Percentiles rank a stretch among this genome's conserved stretches.
Evolutionary conservation across 2,329 filamentous ascomycete genomes (phyloP).

Genomic region (Fusarium clavum): DNA sequence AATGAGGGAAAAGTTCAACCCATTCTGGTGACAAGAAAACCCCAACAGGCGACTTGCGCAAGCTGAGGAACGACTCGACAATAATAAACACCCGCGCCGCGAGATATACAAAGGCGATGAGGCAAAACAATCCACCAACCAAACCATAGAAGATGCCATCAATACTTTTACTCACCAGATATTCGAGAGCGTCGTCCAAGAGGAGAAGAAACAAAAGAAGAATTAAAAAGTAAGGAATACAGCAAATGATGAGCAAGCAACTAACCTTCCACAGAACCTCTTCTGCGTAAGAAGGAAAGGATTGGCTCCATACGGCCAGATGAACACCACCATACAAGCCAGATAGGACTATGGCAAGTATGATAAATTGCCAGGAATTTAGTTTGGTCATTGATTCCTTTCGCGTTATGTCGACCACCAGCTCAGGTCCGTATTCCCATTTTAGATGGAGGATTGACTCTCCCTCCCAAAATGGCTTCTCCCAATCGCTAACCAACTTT

Average conservation of each 20-base stretch:
- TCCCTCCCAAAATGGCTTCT: not conserved
- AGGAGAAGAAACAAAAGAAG: too few relatives aligned
- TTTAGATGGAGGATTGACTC: not conserved
- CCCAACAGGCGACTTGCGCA: not conserved
- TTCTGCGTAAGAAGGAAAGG: not conserved
- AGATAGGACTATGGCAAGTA: fast-evolving
- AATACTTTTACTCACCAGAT: too few relatives aligned
- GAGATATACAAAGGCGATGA: fast-evolving
- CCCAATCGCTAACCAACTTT: fast-evolving
- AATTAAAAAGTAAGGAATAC: too few relatives aligned
- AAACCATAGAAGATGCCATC: too few relatives aligned
- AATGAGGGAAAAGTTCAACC: not conserved
- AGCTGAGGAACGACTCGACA: not conserved
- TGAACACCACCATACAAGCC: not conserved
- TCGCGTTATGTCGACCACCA: too few relatives aligned
- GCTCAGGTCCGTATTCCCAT: too few relatives aligned
- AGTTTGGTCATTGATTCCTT: fast-evolving
- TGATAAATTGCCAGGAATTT: fast-evolving
- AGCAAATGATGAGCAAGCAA: not conserved
- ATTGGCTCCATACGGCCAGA: fast-evolving
- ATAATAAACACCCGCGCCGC: not conserved
- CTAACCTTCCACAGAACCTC: not conserved
- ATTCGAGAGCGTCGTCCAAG: too few relatives aligned
- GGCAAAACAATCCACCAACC: too few relatives aligned
- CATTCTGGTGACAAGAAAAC: not conserved